Percentiles rank a stretch among this genome's conserved stretches.
Evolutionary conservation across 2,329 filamentous ascomycete genomes (phyloP).

Genomic region (Madurella mycetomatis): DNA sequence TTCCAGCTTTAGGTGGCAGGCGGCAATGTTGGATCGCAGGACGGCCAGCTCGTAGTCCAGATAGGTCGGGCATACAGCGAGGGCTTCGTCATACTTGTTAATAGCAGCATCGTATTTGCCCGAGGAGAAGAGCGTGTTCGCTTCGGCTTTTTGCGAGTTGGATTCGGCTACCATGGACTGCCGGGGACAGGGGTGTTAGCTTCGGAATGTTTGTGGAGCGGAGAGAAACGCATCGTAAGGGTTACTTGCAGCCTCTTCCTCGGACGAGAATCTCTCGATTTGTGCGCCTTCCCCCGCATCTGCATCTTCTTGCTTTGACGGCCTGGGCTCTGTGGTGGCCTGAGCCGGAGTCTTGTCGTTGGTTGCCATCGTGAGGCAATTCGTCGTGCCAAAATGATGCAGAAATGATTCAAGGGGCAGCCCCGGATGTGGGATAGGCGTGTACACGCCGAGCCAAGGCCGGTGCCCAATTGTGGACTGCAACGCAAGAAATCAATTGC

Average conservation of each 20-base stretch:
- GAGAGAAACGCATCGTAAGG: background rate
- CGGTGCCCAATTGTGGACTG: too few species aligned
- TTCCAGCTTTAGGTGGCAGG: conserved; percentile 77
- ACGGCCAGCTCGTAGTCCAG: conserved; percentile 86
- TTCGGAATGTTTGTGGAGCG: background rate
- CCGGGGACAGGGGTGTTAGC: conserved; percentile 5
- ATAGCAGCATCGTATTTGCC: conserved; percentile 73
- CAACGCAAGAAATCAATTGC: too few species aligned
- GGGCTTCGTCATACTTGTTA: conserved; percentile 74
- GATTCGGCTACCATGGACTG: conserved; percentile 61
- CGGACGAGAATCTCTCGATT: conserved; percentile 43
- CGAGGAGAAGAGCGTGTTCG: conserved; percentile 73
- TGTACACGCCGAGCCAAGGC: too few species aligned
- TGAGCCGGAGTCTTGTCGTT: conserved; percentile 1
- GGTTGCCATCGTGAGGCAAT: conserved; percentile 2
- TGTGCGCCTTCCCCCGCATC: conserved; percentile 27
- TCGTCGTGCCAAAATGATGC: background rate
- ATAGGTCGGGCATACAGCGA: conserved; percentile 74
- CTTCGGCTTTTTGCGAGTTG: conserved; percentile 66
- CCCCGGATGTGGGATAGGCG: too few species aligned
- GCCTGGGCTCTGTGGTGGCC: background rate
- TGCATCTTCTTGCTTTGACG: conserved; percentile 10
- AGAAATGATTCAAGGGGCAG: background rate
- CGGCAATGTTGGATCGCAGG: conserved; percentile 81
- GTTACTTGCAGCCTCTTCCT: conserved; percentile 52